Evolutionary conservation across 192 early-diverging fungal species (phyloP), one percentile per base, ranked within the genome.

Genomic region (Backusella luteola): DNA sequence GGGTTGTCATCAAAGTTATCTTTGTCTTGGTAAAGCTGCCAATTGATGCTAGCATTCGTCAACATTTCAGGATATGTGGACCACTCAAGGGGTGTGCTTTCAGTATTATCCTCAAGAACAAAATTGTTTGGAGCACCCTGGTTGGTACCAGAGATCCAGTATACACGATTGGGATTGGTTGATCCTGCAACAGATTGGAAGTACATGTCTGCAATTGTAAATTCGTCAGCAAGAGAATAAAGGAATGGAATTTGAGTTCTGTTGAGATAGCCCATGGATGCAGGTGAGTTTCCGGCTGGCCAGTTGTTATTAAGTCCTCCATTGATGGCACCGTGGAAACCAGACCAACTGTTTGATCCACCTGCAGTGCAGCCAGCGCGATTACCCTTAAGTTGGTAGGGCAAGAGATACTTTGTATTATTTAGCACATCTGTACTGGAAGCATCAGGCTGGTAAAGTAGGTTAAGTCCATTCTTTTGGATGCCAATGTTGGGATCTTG

Each of bases 1-100:
- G 77, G 69, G n/a, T 79, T 79, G 23, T 79, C 77, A 69, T 79
- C 77, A 70, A 79, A 79, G 52, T 79, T 79, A 21, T 79, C 77
- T 34, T 19, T 75, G 11, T 75, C 74, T 68, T 75, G 74, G 63
- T 75, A 75, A 7, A 73, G 29, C 59, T 79, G 77, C 77, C 77
- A 79, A 34, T 36, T 69, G 67, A 79, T 67, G 67, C 73, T 67
- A 59, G 77, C 67, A 14, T 39, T 42, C 7, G 77, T 79, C 66
- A 79, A 59, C 14, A 34, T 66, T 69, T 79, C 36, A 29, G 77
- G 77, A 32, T 74, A 79, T 15, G 71, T 74, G 11, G 36, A 17
- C 77, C 77, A 79, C 19, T 69, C 6, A 23, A 79, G 38, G 26
- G 35, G 36, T 19, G 44, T 63, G 14, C 8, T 52, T 29, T 79